Evolutionary conservation across 306 rosid genomes (phyloP).

Genomic region (Rosa lucieae): DNA sequence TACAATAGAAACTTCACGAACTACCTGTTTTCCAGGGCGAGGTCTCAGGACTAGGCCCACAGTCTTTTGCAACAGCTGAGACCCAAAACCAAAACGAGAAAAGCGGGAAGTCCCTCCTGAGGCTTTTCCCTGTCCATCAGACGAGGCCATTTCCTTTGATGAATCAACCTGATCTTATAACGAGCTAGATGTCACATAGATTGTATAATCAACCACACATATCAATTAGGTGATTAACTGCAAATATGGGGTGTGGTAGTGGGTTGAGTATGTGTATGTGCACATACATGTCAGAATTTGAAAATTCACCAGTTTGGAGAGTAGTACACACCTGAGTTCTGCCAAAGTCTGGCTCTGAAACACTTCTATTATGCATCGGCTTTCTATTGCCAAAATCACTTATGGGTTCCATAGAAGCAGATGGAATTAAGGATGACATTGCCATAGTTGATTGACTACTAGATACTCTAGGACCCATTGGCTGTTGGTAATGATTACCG

Average conservation of each 20-base stretch:
- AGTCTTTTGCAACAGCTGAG: conserved; percentile 73
- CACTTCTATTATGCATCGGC: conserved; percentile 74
- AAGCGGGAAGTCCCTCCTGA: conserved; percentile 68
- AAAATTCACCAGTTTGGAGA: conserved; percentile 1
- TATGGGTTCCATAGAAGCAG: conserved; percentile 84
- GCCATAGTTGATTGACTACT: conserved; percentile 86
- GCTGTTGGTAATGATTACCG: conserved; percentile 52
- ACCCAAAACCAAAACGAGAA: conserved; percentile 77
- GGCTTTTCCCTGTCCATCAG: conserved; percentile 57
- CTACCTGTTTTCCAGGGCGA: conserved; percentile 73
- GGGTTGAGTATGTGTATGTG: not conserved
- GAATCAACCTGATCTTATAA: conserved; percentile 35
- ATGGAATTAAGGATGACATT: conserved; percentile 79
- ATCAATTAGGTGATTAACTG: not conserved
- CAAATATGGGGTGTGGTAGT: not conserved
- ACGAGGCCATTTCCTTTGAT: conserved; percentile 47
- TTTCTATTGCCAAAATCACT: conserved; percentile 57
- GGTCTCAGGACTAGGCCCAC: conserved; percentile 76
- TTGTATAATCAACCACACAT: conserved; percentile 15
- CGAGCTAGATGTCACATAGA: conserved; percentile 18
- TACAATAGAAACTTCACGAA: conserved; percentile 9
- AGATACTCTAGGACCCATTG: conserved; percentile 52
- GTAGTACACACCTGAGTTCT: conserved; percentile 65
- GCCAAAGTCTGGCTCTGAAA: conserved; percentile 92
- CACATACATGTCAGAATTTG: not conserved